Base-by-base conservation (phyloP, 2,329 filamentous ascomycete species). In the Cladosporium sp. region DNA sequence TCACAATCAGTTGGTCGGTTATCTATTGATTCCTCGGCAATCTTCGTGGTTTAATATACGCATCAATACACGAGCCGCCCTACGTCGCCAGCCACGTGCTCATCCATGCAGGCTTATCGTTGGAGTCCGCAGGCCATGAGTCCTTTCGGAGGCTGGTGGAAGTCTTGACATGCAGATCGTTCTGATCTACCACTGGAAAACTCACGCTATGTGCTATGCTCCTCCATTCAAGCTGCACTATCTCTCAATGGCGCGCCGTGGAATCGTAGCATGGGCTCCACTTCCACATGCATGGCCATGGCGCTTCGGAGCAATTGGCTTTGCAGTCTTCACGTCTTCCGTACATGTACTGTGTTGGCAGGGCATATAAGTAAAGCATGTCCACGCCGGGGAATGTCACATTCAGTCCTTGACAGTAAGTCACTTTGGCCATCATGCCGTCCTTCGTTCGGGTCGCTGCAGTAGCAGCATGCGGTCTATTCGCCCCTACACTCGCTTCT, bases 401-500 rank as follows among this genome's bases (percentile, higher is more conserved):
- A 16, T n/a, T 11, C 6, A n/a, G 32, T 15, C 13, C 11, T 35
- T 7, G n/a, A 16, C 13, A 16, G 32, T 15, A n/a, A 32, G 30
- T 35, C 12, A n/a, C 13, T 38, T 38, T 22, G 27, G n/a, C 25
- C 16, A 48, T 16, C 22, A 48, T 48, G 45, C 45, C 45, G 29
- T 40, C 30, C 13, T 13, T 48, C 12, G 15, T 48, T 9, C 20
- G 22, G 4, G 11, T 25, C 7, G 45, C 45, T 18, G 45, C 45
- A 6, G n/a, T 32, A 12, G 38, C 39, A 25, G 29, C 45, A 16
- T 40, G 20, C 35, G 22, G 29, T 27, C 5, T 40, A 13, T 16
- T 48, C 8, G 13, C 30, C 22, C 29, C 36, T n/a, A 29, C 45
- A 20, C 25, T 50, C 15, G 41, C 57, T 30, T 54, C 43, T 38